These are phyloP conservation scores for Fusarium concolor DNA, from an alignment of 2,329 filamentous ascomycete genomes.

Conservation along the genomic window DNA sequence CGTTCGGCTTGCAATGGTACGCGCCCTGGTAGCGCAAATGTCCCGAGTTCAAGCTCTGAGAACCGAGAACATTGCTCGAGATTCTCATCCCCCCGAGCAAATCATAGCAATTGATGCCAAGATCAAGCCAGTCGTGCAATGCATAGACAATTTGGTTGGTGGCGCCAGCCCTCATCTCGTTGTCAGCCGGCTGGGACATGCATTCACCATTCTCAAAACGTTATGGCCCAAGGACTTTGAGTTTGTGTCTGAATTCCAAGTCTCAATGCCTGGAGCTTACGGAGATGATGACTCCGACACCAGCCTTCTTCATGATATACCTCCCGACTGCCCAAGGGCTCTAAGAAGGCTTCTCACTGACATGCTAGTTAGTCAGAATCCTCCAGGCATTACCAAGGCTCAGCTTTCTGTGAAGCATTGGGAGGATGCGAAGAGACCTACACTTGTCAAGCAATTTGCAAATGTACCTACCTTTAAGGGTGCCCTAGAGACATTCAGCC, in stretches of 20 bases:
- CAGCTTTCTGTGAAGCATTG: background rate
- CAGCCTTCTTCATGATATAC: background rate
- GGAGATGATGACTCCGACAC: background rate
- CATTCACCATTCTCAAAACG: background rate
- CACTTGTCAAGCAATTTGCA: background rate
- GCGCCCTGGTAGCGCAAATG: background rate
- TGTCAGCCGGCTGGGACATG: background rate
- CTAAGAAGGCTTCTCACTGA: background rate
- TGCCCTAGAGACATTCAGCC: background rate
- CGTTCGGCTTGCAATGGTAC: background rate
- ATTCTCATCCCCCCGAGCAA: background rate
- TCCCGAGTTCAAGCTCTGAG: background rate
- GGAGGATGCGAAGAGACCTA: constrained; percentile 2
- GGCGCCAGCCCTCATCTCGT: constrained; percentile 2
- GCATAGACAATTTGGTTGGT: background rate
- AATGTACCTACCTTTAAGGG: background rate
- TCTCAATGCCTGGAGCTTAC: background rate
- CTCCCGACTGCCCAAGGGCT: background rate
- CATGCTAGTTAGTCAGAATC: background rate
- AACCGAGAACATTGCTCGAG: background rate
- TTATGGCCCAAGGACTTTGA: constrained; percentile 5
- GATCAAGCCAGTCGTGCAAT: background rate
- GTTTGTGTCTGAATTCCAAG: background rate
- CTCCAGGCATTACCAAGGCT: background rate
- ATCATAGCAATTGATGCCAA: background rate